Evolutionary conservation across 2,329 filamentous ascomycete genomes (phyloP), one percentile per base, ranked within the genome.

Genomic region (Xylariales sp.): DNA sequence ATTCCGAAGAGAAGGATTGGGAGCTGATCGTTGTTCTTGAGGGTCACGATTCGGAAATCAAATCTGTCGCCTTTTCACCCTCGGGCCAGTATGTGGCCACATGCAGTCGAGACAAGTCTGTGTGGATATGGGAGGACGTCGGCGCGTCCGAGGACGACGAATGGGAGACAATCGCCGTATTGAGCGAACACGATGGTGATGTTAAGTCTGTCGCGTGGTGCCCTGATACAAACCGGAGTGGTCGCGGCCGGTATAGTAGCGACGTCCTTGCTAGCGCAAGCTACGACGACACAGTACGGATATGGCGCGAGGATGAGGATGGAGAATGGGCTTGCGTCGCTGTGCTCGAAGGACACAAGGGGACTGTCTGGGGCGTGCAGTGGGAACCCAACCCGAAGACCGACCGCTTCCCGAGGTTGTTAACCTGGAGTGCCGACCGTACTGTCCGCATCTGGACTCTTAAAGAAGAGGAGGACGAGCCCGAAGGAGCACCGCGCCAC

Each of bases 81-180:
- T 88, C 88, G 0, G 92, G 92, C 0, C 88, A 91, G 69, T 90
- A 93, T 74, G 86, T 99, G 4, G 96, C 96, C 5, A 97, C 94
- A 0, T 97, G 94, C 80, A 92, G 90, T 61, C 87, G 96, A 56
- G 96, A 99, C 79, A 98, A 98, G 83, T 92, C 89, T 16, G 93
- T 98, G 18, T 99, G 96, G 96, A 93, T 99, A 74, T 99, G 96
- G 96, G 96, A 99, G 81, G 96, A 98, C 78, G 87, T 97, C 62
- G 87, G 88, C 46, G 81, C 82, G 8, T 82, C 83, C 63, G 91
- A 92, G 72, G 94, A 97, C 63, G 95, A 97, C 78, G 96, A 98
- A 78, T 98, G 94, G 83, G 96, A 99, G 85, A 98, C 96, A 1
- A 90, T 98, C 16, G 96, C 95, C 0, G 95, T 98, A 61, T 85